Conservation (phyloP, 2,329 filamentous ascomycete genomes). For the Diaporthe batatas region DNA sequence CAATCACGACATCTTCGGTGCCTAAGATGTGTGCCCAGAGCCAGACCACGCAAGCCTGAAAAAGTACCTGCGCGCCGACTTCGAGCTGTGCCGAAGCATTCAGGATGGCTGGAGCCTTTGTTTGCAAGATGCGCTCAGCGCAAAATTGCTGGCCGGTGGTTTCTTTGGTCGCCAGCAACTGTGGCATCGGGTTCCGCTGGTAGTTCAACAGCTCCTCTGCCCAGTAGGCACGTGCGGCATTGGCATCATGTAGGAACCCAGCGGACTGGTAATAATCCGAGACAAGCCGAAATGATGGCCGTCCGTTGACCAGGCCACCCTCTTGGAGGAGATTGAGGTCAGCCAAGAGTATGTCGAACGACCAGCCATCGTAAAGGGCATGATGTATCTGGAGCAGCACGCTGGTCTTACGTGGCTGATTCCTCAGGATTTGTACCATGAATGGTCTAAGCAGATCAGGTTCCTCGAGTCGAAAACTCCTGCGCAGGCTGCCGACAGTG, state of each 20-base stretch:
- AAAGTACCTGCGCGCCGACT: conserved; percentile 77
- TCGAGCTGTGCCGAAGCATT: conserved; percentile 55
- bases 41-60: conserved; percentile 79
- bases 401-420: conserved; percentile 10
- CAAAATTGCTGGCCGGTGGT: conserved; percentile 48
- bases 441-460: conserved; percentile 69
- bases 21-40: conserved; percentile 76
- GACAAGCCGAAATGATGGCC: conserved; percentile 74
- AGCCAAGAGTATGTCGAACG: conserved; percentile 78
- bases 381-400: conserved; percentile 78
- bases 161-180: conserved; percentile 43
- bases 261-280: conserved; percentile 60
- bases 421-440: conserved; percentile 65
- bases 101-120: conserved; percentile 53
- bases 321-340: conserved; percentile 72
- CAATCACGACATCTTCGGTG: conserved; percentile 76
- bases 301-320: conserved; percentile 47
- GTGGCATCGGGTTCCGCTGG: conserved; percentile 67
- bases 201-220: conserved; percentile 71
- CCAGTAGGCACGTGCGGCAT: conserved; percentile 75
- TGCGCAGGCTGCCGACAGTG: conserved; percentile 53
- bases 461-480: conserved; percentile 56
- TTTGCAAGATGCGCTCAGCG: conserved; percentile 49
- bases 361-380: conserved; percentile 94
- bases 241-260: conserved; percentile 48